These are phyloP conservation scores for Exophiala calicioides DNA, from an alignment of 2,329 filamentous ascomycete species.

Conservation along the genomic window DNA sequence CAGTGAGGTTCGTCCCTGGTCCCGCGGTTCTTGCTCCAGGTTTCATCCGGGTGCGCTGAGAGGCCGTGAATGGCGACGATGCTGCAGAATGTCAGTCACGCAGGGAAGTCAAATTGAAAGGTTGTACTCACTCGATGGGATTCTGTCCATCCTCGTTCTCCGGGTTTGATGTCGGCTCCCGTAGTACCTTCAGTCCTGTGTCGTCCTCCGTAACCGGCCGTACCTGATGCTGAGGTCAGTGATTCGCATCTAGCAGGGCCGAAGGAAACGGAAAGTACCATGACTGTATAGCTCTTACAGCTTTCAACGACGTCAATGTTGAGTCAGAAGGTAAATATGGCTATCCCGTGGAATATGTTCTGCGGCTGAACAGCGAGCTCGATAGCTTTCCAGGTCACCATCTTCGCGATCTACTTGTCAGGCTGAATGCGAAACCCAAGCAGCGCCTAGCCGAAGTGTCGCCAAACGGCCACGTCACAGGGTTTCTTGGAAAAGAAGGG, in stretches of 20 bases:
- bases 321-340: neutral
- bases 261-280: constrained; percentile 3
- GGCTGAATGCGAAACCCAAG: neutral
- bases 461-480: neutral
- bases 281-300: constrained; percentile 1
- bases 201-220: constrained; percentile 3
- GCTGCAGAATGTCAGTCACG: constrained; percentile 1
- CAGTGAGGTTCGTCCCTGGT: too few species aligned
- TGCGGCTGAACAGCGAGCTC: neutral
- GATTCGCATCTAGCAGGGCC: neutral
- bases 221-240: constrained; percentile 2
- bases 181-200: constrained; percentile 1
- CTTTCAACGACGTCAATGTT: neutral
- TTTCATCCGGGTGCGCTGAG: constrained; percentile 10
- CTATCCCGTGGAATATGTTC: neutral
- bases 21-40: constrained; percentile 6
- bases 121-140: constrained; percentile 1
- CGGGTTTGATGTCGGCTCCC: constrained; percentile 4
- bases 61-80: constrained; percentile 13
- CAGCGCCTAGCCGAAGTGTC: constrained; percentile 1
- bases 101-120: neutral
- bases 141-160: constrained; percentile 3
- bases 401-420: neutral
- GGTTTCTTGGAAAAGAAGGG: neutral
- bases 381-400: neutral